Percentiles rank a stretch among this genome's conserved stretches.
These are phyloP conservation scores for Capniomyces stellatus DNA, from an alignment of 371 early-diverging fungal species.

Conservation along the genomic window DNA sequence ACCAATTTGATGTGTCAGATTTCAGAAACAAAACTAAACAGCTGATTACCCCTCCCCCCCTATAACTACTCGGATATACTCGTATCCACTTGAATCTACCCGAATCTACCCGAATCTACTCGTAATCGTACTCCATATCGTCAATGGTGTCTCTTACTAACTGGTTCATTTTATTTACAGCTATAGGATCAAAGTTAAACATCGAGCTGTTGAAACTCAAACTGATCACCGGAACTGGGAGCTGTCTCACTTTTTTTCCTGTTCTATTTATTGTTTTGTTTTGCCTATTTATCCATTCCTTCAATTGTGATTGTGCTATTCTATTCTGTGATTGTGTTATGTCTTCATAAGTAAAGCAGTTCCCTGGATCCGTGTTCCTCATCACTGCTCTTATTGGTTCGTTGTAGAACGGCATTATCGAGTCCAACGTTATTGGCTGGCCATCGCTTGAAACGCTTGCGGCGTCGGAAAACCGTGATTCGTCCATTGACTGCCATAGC, in stretches of 20 bases:
- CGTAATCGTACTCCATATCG: not conserved
- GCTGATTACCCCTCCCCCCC: too few species aligned
- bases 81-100: too few species aligned
- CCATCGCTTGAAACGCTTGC: conserved; percentile 11
- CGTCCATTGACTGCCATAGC: conserved; percentile 23
- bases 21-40: not conserved
- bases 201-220: not conserved
- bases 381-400: conserved; percentile 16
- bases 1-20: not conserved
- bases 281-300: not conserved
- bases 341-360: conserved; percentile 25
- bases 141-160: not conserved
- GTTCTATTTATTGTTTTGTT: not conserved
- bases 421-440: conserved; percentile 9
- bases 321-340: not conserved
- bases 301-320: not conserved
- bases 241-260: not conserved
- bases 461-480: conserved; percentile 8
- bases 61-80: too few species aligned
- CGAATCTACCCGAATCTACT: not conserved
- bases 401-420: conserved; percentile 22
- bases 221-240: not conserved
- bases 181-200: not conserved
- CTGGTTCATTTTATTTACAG: not conserved
- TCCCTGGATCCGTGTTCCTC: conserved; percentile 13